phyloP scores from a whole-genome alignment of 108 stramenopile genomes.

The Epipyxis sp. region DNA sequence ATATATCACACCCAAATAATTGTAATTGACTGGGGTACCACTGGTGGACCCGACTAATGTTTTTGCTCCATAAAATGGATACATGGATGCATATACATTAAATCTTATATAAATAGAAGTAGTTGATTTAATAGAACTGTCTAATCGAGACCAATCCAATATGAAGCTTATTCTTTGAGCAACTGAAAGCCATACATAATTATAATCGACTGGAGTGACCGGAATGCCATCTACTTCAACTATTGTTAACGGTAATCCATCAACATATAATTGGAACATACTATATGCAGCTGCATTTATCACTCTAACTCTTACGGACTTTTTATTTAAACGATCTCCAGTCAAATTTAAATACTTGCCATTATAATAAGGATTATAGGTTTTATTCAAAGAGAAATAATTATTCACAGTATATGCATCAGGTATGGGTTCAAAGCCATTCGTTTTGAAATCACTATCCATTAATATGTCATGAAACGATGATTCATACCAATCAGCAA shows the following conservation, averaged over 20 bases:
- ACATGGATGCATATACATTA: not conserved
- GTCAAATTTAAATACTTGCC: too few relatives aligned
- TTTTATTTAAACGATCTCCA: too few relatives aligned
- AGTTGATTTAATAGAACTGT: not conserved
- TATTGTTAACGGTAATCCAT: conserved; percentile 1
- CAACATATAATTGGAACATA: not conserved
- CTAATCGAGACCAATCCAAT: not conserved
- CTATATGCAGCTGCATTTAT: conserved; percentile 3
- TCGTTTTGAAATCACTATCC: too few relatives aligned
- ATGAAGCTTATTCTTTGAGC: not conserved
- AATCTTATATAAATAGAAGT: not conserved
- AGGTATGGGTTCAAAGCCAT: conserved; percentile 8
- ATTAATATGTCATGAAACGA: too few relatives aligned
- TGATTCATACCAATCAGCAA: too few relatives aligned
- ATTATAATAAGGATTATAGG: too few relatives aligned
- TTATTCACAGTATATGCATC: conserved; percentile 10
- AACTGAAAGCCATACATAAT: not conserved
- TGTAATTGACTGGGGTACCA: not conserved
- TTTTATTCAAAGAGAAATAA: not conserved
- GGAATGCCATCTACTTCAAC: not conserved
- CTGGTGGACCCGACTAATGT: not conserved
- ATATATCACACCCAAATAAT: too few relatives aligned
- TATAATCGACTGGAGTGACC: not conserved
- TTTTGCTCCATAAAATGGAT: not conserved
- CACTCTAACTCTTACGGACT: not conserved